phyloP scores from a whole-genome alignment of 257 asterid species.

The Solanum corneliomulleri region DNA sequence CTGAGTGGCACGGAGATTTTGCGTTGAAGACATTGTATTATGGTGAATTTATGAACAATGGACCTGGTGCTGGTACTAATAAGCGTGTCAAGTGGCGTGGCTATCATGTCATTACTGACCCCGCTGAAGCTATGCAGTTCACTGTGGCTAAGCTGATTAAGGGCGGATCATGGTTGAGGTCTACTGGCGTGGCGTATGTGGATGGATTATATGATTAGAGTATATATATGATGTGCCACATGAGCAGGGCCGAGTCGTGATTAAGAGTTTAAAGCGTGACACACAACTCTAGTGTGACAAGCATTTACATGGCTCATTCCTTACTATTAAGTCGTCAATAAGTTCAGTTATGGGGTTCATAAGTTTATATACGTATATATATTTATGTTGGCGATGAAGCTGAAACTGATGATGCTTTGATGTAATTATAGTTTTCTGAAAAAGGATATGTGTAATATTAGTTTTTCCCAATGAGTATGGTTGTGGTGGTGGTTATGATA shows the following conservation, averaged over 20 bases:
- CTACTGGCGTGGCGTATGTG: slow-evolving; percentile 31
- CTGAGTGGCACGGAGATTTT: slow-evolving; percentile 31
- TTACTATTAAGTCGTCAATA: not conserved
- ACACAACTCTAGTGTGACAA: not conserved
- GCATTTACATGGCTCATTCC: not conserved
- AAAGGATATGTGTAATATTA: not conserved
- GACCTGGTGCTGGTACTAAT: slow-evolving; percentile 43
- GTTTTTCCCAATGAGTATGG: not conserved
- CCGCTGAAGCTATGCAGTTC: slow-evolving; percentile 26
- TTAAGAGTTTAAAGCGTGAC: not conserved
- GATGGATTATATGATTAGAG: slow-evolving; percentile 15
- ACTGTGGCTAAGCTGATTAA: slow-evolving; percentile 39
- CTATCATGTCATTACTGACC: slow-evolving; percentile 16
- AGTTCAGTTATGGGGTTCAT: not conserved
- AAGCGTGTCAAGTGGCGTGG: slow-evolving; percentile 45
- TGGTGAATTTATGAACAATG: slow-evolving; percentile 40
- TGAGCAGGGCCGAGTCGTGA: not conserved
- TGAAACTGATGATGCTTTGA: slow-evolving; percentile 24
- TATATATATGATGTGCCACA: not conserved
- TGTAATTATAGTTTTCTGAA: not conserved
- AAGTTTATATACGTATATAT: too few relatives aligned
- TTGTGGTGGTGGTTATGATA: not conserved
- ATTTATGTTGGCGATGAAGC: slow-evolving; percentile 7
- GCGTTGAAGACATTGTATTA: slow-evolving; percentile 37
- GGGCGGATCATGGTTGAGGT: slow-evolving; percentile 34